Base-by-base conservation (phyloP, 495 filamentous ascomycete genomes). In the Penicillium mononematosum region DNA sequence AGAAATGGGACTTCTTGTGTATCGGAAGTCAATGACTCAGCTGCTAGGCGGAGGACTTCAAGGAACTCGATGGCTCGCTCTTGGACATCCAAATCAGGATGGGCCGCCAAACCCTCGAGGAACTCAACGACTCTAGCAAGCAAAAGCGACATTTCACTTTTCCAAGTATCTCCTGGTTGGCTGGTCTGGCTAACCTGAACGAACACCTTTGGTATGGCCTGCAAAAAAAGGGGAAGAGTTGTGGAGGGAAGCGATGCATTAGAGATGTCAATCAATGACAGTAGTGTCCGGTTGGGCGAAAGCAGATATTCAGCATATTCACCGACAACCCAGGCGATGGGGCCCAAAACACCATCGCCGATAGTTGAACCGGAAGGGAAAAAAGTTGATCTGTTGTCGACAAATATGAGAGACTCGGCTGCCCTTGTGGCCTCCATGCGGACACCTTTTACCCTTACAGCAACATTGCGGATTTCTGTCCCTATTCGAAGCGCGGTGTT, bases 71-170 rank as follows among this genome's bases (percentile, higher is more conserved):
- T 92, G 8, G 91, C 86, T 47, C 95, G 83, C 71, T 98, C 94
- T 70, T 98, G 94, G n/a, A 98, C 91, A 64, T 98, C 94, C 10
- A 98, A 76, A 61, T 85, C 88, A 1, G 95, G 91, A 66, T 96
- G 91, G 5, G 83, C 80, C 0, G 85, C 79, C 25, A 97, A 72
- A 0, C 84, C 79, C 50, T 96, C 92, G 3, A 96, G 75, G 44
- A 91, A 88, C 60, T 90, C 79, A 22, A 94, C 78, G n/a, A 96
- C 81, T 25, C 90, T 83, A 22, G 87, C 85, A 70, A 95, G 82
- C 2, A 95, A 78, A 20, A 98, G 78, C 16, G 85, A 83, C 7
- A 87, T 81, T 58, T 85, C 84, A 11, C 87, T 84, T 67, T 87
- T 88, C 38, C 85, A 80, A 55, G 83, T 77, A n/a, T 79, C 85